Conservation (phyloP, 2,329 filamentous ascomycete genomes). For the Aspergillus pseudoglaucus region DNA sequence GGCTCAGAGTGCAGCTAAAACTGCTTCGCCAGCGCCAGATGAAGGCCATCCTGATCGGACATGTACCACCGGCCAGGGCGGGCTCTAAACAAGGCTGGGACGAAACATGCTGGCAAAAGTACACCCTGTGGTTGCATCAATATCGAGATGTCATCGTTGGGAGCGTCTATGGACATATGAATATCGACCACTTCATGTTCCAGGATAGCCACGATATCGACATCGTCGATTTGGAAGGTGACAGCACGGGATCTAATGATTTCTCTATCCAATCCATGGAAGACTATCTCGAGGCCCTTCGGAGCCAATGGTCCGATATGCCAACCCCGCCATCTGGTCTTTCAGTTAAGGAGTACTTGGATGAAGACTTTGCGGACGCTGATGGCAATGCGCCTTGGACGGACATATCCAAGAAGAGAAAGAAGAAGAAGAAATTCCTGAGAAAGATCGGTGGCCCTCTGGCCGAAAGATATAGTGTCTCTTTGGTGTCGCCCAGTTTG, state of each 20-base stretch:
- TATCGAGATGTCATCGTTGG: constrained; percentile 84
- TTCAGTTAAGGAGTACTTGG: constrained; percentile 4
- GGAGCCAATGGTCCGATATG: constrained; percentile 69
- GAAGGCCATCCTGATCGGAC: constrained; percentile 91
- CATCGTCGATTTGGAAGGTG: constrained; percentile 40
- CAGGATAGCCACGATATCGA: constrained; percentile 76
- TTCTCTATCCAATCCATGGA: constrained; percentile 61
- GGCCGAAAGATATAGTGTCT: constrained; percentile 77
- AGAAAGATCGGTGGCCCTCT: constrained; percentile 70
- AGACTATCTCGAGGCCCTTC: constrained; percentile 72
- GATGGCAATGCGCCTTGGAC: constrained; percentile 18
- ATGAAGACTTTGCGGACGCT: constrained; percentile 5
- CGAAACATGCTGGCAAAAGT: constrained; percentile 97
- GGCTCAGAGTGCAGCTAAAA: constrained; percentile 83
- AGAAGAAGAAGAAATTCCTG: constrained; percentile 48
- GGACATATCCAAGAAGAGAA: constrained; percentile 37
- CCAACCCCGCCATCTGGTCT: constrained; percentile 47
- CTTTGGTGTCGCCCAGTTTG: constrained; percentile 75
- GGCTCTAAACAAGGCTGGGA: constrained; percentile 85
- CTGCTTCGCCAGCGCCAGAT: constrained; percentile 74
- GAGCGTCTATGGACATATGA: constrained; percentile 90
- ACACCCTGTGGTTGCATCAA: constrained; percentile 80
- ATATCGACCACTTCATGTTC: constrained; percentile 93
- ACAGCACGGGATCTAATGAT: constrained; percentile 29
- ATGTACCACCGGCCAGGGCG: constrained; percentile 86